Conservation (phyloP, 2,329 filamentous ascomycete species). For the Colletotrichum sp. region DNA sequence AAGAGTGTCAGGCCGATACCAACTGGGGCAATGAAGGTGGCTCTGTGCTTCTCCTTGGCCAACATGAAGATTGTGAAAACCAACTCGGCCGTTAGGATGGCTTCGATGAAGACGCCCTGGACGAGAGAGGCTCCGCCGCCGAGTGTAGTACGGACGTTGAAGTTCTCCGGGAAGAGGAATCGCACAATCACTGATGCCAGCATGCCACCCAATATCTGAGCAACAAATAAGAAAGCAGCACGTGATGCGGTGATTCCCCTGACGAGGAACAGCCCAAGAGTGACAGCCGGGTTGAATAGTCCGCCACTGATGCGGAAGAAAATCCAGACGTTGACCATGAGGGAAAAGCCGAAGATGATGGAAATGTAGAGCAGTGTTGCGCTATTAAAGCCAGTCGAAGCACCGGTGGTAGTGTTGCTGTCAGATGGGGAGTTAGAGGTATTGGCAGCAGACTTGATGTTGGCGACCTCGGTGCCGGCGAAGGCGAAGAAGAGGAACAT, state of each 20-base stretch:
- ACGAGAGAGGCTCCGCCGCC: conserved; percentile 41
- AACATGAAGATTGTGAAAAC: conserved; percentile 57
- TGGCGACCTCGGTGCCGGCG: conserved; percentile 44
- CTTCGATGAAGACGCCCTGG: conserved; percentile 56
- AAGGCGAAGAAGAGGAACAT: conserved; percentile 51
- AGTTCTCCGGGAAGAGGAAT: conserved; percentile 46
- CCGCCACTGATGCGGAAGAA: conserved; percentile 51
- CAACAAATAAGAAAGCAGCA: conserved; percentile 49
- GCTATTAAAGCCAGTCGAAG: conserved; percentile 47
- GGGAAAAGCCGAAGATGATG: conserved; percentile 45
- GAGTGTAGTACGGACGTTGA: conserved; percentile 47
- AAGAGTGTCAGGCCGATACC: conserved; percentile 53
- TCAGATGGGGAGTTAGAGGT: conserved; percentile 17
- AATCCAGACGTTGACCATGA: conserved; percentile 52
- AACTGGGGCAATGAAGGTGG: conserved; percentile 52
- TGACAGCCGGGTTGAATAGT: conserved; percentile 44
- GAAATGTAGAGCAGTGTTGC: conserved; percentile 47
- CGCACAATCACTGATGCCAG: conserved; percentile 45
- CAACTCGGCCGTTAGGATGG: conserved; percentile 52
- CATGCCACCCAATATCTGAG: conserved; percentile 56
- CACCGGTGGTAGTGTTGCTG: conserved; percentile 45
- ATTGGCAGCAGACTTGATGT: conserved; percentile 36
- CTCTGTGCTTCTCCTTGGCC: conserved; percentile 54
- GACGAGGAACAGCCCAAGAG: conserved; percentile 56
- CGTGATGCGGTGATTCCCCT: conserved; percentile 52